Evolutionary conservation across 495 filamentous ascomycete species (phyloP).

Genomic region (Lasiosphaeriaceae sp.): DNA sequence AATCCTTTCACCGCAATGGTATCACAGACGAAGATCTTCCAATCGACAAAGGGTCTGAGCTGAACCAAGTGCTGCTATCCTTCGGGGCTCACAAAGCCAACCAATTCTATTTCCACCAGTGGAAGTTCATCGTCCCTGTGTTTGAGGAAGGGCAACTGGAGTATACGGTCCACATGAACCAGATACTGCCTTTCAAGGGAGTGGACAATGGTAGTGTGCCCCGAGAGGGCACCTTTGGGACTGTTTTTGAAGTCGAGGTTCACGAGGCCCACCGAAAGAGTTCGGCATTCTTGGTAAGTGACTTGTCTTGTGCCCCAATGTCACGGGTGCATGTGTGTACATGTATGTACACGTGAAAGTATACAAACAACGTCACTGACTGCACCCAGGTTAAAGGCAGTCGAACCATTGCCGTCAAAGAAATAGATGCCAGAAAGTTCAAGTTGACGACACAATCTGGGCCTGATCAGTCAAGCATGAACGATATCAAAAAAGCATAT

Average conservation of each 20-base stretch:
- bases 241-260: neutral
- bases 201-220: neutral
- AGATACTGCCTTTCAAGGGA: neutral
- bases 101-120: neutral
- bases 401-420: neutral
- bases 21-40: neutral
- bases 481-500: neutral
- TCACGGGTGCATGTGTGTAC: no score
- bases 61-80: neutral
- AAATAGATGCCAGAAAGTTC: neutral
- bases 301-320: neutral
- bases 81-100: neutral
- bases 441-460: neutral
- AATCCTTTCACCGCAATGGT: neutral
- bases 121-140: neutral
- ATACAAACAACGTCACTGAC: neutral
- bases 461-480: neutral
- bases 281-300: neutral
- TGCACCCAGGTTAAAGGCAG: neutral
- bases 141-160: neutral
- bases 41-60: neutral
- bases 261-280: neutral
- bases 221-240: neutral
- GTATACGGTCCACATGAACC: neutral
- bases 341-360: no score